Evolutionary conservation across 768 basidiomycete species (phyloP), one percentile per base, ranked within the genome.

Genomic region (Boletus bicolor): DNA sequence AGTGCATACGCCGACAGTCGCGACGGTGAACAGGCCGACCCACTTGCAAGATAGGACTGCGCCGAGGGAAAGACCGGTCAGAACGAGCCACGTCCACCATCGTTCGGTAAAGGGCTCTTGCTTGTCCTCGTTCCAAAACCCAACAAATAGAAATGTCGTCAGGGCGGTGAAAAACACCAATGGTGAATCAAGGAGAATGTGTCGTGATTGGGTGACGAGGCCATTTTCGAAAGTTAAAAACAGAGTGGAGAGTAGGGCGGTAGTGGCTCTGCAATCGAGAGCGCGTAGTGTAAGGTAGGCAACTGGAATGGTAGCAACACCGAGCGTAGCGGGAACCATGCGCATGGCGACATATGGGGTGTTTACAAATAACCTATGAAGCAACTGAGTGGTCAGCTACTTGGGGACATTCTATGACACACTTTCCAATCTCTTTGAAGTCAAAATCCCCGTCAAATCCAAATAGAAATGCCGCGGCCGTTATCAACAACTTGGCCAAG

Each of bases 341-440:
- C 97, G 91, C 97, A 99, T 98, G 26, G 91, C 91, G 56, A 98
- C 86, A 66, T 98, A 99, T 5, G 97, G 97, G 17, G 93, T 92
- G 60, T 85, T 77, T 53, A 88, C 87, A 71, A 92, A 98, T 15
- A 82, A 71, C 75, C 93, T 96, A 58, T 7, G 34, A 51, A 36
- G 50, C n/a, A 53, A 38, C 7, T 54, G 36, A 7, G 26, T 39
- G 14, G 55, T 41, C 41, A 44, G 49, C 32, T 19, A 34, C 19
- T 32, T 42, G 0, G 19, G 7, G 7, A 11, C 21, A 41, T 8
- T 8, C 26, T 17, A 49, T 1, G 58, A 47, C 64, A 78, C 88
- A 46, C 94, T 94, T 95, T 78, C 85, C 94, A 60, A 98, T 98
- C 50, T 98, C 95, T 69, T 96, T 92, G 71, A 98, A 99, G 70